Base-by-base conservation (phyloP, 225 moss, liverwort and hornwort species). In the Sphagnum tenellum region DNA sequence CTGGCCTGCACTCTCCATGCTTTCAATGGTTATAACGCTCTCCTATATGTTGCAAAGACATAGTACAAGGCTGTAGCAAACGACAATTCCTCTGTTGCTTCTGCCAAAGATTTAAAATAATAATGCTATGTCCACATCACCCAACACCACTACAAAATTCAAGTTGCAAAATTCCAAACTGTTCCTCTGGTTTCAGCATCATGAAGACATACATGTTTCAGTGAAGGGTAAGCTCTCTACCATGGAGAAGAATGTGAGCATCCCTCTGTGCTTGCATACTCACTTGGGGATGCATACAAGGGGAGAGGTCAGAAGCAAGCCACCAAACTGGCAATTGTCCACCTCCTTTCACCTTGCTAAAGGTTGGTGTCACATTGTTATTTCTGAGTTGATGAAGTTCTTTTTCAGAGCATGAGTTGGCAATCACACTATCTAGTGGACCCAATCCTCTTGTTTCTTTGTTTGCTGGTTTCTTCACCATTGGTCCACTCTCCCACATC, bases 251-350 rank as follows among this genome's bases (percentile, higher is more conserved):
- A 69, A 66, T 59, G 48, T 68, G 67, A 56, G 90, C 90, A 48
- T 92, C 85, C 69, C 73, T 82, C 64, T 89, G 88, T 2, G 87
- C 89, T 57, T 78, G 75, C 66, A 82, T 83, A 60, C 64, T 75
- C 68, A 70, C 71, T 55, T 68, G 67, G 45, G 72, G 70, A 50
- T 83, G 81, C 62, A 75, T 71, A 3, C 78, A 60, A 55, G 89
- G 87, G 63, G 79, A 77, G 72, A 71, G 77, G 62, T 87, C 81
- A 12, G 75, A 71, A 65, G 49, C 76, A 69, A 89, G 87, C 96
- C 96, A 98, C 92, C 92, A 98, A 59, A 77, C 82, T 57, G 96
- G 96, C 65, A 92, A 60, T 57, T 75, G 90, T 69, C 72, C 63
- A 59, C 70, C 65, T 64, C 67, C 80, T 56, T 76, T 88, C 7